phyloP scores from a whole-genome alignment of 768 basidiomycete species.

The Myochromella boudieri region DNA sequence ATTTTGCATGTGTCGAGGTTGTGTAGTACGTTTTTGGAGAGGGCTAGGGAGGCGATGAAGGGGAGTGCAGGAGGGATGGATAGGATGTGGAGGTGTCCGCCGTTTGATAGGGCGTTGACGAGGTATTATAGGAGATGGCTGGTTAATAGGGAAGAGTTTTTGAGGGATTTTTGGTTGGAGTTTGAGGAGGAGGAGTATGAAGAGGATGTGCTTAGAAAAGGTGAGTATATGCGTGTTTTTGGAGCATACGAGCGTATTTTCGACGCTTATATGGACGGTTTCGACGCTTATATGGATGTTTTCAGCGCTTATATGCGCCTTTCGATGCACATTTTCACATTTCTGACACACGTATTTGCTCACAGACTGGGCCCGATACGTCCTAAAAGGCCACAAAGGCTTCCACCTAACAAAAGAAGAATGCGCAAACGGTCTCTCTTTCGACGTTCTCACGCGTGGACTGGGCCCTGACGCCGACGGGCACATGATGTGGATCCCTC shows the following conservation, averaged over 20 bases:
- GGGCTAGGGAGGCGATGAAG: conserved; percentile 30
- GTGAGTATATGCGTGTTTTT: conserved; percentile 23
- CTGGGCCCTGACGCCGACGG: conserved; percentile 1
- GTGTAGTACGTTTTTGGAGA: conserved; percentile 31
- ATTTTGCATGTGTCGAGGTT: conserved; percentile 43
- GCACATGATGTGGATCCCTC: conserved; percentile 2
- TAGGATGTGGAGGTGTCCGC: conserved; percentile 36
- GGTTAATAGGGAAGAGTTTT: conserved; percentile 34
- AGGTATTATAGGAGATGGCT: conserved; percentile 45
- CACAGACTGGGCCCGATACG: conserved; percentile 39
- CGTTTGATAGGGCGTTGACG: conserved; percentile 42
- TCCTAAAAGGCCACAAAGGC: conserved; percentile 39
- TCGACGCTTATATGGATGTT: too few relatives aligned
- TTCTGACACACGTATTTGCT: not conserved
- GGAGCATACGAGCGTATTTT: not conserved
- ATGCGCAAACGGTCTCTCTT: conserved; percentile 2
- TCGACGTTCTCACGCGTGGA: not conserved
- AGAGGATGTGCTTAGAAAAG: conserved; percentile 35
- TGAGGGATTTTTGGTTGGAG: conserved; percentile 38
- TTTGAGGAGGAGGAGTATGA: conserved; percentile 43
- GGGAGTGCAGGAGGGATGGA: conserved; percentile 29
- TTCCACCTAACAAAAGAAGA: conserved; percentile 38
- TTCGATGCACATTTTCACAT: not conserved
- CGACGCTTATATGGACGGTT: conserved; percentile 2
- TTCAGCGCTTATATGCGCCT: not conserved